Conservation (phyloP, 805 yeast species). For the Suhomyces xylopsoci region DNA sequence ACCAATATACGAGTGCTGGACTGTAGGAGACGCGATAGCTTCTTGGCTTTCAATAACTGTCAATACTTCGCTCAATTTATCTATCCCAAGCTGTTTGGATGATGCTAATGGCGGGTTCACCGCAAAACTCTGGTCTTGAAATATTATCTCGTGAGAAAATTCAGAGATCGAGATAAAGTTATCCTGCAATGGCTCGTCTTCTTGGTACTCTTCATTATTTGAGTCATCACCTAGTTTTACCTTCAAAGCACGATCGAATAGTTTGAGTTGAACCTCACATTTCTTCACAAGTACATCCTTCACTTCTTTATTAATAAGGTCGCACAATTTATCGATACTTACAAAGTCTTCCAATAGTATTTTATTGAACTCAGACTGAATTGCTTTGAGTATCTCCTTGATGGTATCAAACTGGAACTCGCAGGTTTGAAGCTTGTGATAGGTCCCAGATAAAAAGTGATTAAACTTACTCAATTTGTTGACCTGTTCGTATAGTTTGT, state of each 20-base stretch:
- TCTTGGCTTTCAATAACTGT: conserved; percentile 17
- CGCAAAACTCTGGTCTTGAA: conserved; percentile 34
- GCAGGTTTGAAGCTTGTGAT: conserved; percentile 15
- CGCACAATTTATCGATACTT: conserved; percentile 16
- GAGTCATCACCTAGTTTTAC: not conserved
- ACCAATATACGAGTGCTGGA: not conserved
- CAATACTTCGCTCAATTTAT: conserved; percentile 14
- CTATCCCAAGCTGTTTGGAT: conserved; percentile 30
- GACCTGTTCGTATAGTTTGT: conserved; percentile 17
- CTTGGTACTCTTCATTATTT: not conserved
- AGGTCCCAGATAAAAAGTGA: conserved; percentile 12
- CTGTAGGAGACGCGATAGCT: conserved; percentile 1
- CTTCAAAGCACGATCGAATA: not conserved
- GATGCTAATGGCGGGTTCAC: conserved; percentile 40
- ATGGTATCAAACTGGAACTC: conserved; percentile 13
- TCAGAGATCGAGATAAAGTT: not conserved
- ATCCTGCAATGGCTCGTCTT: not conserved
- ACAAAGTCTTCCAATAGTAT: conserved; percentile 17
- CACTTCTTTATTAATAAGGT: conserved; percentile 24
- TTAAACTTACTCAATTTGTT: conserved; percentile 17
- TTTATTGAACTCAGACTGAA: conserved; percentile 14
- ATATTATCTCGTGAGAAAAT: conserved; percentile 30
- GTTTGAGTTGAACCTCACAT: conserved; percentile 14
- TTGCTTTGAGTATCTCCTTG: conserved; percentile 6
- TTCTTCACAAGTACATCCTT: conserved; percentile 17